Conservation (phyloP, 2,329 filamentous ascomycete species). For the Trichoderma polysporum region DNA sequence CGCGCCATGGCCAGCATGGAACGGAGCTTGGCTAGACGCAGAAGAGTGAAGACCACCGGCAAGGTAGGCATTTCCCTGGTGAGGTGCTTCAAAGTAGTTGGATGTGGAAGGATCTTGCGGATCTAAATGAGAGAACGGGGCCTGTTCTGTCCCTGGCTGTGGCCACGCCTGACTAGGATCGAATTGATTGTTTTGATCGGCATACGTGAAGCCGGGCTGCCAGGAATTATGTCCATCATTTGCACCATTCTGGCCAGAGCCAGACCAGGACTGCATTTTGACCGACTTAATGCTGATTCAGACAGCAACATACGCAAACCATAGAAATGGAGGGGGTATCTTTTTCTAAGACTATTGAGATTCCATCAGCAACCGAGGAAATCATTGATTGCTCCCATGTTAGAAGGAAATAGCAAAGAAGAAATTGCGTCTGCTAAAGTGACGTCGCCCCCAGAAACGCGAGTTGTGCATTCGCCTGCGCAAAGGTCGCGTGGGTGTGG, state of each 20-base stretch:
- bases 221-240: slow-evolving; percentile 37
- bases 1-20: slow-evolving; percentile 34
- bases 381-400: background rate
- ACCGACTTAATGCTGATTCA: slow-evolving; percentile 25
- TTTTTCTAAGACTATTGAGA: slow-evolving; percentile 31
- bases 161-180: slow-evolving; percentile 41
- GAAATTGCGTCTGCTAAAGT: slow-evolving; percentile 16
- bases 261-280: slow-evolving; percentile 45
- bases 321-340: slow-evolving; percentile 18
- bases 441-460: slow-evolving; percentile 24
- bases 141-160: slow-evolving; percentile 37
- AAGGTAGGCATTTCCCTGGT: slow-evolving; percentile 37
- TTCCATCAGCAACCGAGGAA: slow-evolving; percentile 32
- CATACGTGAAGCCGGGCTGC: slow-evolving; percentile 37
- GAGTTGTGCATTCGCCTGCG: slow-evolving; percentile 10
- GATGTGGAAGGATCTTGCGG: slow-evolving; percentile 33
- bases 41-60: slow-evolving; percentile 32
- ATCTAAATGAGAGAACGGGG: slow-evolving; percentile 35
- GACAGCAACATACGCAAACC: slow-evolving; percentile 26
- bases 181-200: slow-evolving; percentile 38
- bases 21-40: slow-evolving; percentile 32
- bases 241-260: slow-evolving; percentile 38
- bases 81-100: slow-evolving; percentile 39
- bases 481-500: slow-evolving; percentile 21
- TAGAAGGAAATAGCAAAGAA: background rate